phyloP scores from a whole-genome alignment of 306 rosid genomes.

The Medicago lupulina region DNA sequence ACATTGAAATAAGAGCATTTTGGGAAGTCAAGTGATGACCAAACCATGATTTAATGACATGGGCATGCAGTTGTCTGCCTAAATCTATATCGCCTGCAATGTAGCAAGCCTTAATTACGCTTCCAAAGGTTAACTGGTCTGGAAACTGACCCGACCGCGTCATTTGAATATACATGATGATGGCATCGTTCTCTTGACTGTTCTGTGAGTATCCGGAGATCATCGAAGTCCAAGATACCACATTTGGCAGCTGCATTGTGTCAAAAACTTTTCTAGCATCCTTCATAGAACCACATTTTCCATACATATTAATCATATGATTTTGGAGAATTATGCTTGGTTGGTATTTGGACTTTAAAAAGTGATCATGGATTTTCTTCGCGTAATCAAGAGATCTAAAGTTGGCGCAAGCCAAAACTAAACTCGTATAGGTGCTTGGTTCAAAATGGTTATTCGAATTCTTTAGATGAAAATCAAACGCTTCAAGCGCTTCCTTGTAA shows the following conservation, averaged over 20 bases:
- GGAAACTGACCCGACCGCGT: conserved; percentile 58
- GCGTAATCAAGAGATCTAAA: conserved; percentile 65
- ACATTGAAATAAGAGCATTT: conserved; percentile 85
- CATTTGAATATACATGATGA: conserved; percentile 66
- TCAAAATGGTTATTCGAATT: conserved; percentile 46
- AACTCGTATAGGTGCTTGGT: conserved; percentile 53
- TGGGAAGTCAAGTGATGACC: conserved; percentile 59
- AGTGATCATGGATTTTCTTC: conserved; percentile 60
- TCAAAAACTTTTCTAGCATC: conserved; percentile 74
- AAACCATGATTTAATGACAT: conserved; percentile 63
- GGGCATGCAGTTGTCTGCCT: conserved; percentile 72
- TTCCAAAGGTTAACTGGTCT: conserved; percentile 77
- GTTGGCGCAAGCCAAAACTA: conserved; percentile 69
- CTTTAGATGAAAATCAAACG: conserved; percentile 55
- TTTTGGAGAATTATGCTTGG: conserved; percentile 62
- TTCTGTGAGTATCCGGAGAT: conserved; percentile 72
- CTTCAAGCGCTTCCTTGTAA: conserved; percentile 67
- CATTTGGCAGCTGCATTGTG: conserved; percentile 65
- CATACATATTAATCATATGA: conserved; percentile 74
- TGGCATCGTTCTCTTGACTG: conserved; percentile 58
- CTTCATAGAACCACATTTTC: conserved; percentile 73
- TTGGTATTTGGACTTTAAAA: conserved; percentile 50
- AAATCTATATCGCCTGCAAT: conserved; percentile 50
- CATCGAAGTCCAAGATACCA: conserved; percentile 81
- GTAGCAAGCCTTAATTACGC: conserved; percentile 70